Conservation (phyloP, 441 rosid genomes). For the Theobroma grandiflorum region DNA sequence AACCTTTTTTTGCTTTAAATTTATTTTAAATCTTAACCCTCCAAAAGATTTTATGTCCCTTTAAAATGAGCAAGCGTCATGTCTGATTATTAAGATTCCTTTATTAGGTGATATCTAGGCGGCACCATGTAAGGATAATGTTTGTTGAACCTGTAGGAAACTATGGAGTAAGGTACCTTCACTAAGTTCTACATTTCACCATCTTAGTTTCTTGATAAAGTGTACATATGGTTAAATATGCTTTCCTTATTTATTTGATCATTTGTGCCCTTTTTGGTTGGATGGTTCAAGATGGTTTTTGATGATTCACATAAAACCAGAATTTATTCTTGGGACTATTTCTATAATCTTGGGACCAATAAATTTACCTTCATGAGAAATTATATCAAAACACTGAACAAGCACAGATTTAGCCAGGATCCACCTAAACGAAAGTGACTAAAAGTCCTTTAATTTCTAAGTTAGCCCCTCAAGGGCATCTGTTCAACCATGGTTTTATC, state of each 20-base stretch:
- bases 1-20: background rate
- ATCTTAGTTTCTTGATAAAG: background rate
- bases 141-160: conserved; percentile 93
- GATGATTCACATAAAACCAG: conserved; percentile 96
- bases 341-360: conserved; percentile 80
- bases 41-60: background rate
- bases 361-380: conserved; percentile 81
- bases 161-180: conserved; percentile 89
- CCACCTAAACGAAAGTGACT: conserved; percentile 64
- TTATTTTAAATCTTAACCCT: background rate
- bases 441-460: background rate
- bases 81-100: conserved; percentile 26
- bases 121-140: conserved; percentile 93
- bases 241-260: conserved; percentile 12
- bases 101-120: conserved; percentile 81
- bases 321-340: conserved; percentile 91
- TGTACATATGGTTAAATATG: background rate
- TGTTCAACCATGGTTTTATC: background rate
- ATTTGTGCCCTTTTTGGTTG: conserved; percentile 14
- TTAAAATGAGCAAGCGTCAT: background rate
- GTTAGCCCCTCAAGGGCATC: background rate
- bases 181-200: background rate
- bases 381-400: conserved; percentile 76
- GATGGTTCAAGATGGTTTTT: conserved; percentile 69
- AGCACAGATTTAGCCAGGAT: conserved; percentile 89